Conservation (phyloP, 1,139 yeast genomes). For the Ogataea hybrid region DNA sequence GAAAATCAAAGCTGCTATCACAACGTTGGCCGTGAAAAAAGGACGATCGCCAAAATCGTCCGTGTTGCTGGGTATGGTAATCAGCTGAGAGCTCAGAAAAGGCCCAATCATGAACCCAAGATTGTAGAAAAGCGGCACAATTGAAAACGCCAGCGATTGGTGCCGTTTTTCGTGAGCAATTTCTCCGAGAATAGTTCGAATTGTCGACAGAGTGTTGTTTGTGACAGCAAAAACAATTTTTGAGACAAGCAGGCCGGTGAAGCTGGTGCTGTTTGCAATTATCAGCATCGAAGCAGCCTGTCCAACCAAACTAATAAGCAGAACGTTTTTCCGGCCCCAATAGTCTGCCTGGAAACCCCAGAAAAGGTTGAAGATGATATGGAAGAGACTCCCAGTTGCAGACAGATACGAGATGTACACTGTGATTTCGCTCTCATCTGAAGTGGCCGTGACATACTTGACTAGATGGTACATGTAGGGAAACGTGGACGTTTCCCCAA, state of each 20-base stretch:
- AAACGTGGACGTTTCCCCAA: slow-evolving; percentile 61
- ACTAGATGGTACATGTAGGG: slow-evolving; percentile 68
- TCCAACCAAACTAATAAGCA: slow-evolving; percentile 52
- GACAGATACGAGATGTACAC: slow-evolving; percentile 59
- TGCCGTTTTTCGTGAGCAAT: slow-evolving; percentile 53
- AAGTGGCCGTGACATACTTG: slow-evolving; percentile 52
- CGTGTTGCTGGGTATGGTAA: not conserved
- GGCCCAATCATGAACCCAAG: slow-evolving; percentile 61
- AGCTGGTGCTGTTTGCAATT: slow-evolving; percentile 53
- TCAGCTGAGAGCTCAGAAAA: slow-evolving; percentile 25
- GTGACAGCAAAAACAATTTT: slow-evolving; percentile 53
- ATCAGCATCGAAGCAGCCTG: slow-evolving; percentile 45
- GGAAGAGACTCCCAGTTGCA: slow-evolving; percentile 53
- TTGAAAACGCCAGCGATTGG: slow-evolving; percentile 60
- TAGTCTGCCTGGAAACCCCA: slow-evolving; percentile 59
- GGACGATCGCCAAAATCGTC: slow-evolving; percentile 16
- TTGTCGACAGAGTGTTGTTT: slow-evolving; percentile 61
- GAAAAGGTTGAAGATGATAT: slow-evolving; percentile 52
- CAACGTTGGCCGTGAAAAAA: slow-evolving; percentile 30
- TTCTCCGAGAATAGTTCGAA: slow-evolving; percentile 62
- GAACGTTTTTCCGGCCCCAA: slow-evolving; percentile 56
- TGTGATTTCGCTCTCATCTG: slow-evolving; percentile 44
- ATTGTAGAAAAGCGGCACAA: slow-evolving; percentile 59
- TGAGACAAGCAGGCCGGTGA: slow-evolving; percentile 50
- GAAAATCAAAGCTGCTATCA: slow-evolving; percentile 24